Evolutionary conservation across 768 basidiomycete species (phyloP), one percentile per base, ranked within the genome.

Genomic region (Mycena crocata): DNA sequence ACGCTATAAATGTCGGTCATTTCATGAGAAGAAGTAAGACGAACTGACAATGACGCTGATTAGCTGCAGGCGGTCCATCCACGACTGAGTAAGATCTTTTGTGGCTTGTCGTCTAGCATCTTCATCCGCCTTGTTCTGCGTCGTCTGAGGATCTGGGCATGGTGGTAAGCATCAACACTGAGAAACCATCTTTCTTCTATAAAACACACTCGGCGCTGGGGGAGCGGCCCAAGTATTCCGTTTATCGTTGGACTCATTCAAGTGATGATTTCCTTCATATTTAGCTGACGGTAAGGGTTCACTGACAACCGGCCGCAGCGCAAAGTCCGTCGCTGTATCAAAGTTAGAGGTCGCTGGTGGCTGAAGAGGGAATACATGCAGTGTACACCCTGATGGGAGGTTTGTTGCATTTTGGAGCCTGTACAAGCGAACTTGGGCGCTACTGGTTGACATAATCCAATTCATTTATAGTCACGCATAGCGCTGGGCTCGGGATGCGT

Each of bases 31-130:
- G 26, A 31, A 30, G 78, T 12, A 28, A 12, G 35, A 62, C 4
- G 35, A 6, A 54, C 86, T 71, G 49, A 87, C 88, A 55, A 89
- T 87, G 35, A 90, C 82, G 42, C 82, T 85, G 74, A 90, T 88
- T 14, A 89, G 77, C 75, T 89, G 87, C 45, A 89, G 79, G 44
- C 88, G 80, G 64, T 89, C 88, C 80, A 86, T 84, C 89, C 89
- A 90, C 5, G 86, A 86, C 69, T 84, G 82, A n/a, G 87, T 80
- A 3, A 89, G 80, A 44, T 86, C 84, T 52, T 75, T 82, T 78
- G 84, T 79, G 3, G 84, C 86, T 54, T 82, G 80, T 67, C 77
- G 78, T 40, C 80, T 77, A 15, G 80, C 81, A 62, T 81, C 74
- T 10, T 84, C 84, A 62, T 89, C 89, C 28, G 73, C 76, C 10